Percentiles rank a stretch among this genome's conserved stretches.
phyloP scores from a whole-genome alignment of 805 yeast genomes.

The Kuraishia piskuri region DNA sequence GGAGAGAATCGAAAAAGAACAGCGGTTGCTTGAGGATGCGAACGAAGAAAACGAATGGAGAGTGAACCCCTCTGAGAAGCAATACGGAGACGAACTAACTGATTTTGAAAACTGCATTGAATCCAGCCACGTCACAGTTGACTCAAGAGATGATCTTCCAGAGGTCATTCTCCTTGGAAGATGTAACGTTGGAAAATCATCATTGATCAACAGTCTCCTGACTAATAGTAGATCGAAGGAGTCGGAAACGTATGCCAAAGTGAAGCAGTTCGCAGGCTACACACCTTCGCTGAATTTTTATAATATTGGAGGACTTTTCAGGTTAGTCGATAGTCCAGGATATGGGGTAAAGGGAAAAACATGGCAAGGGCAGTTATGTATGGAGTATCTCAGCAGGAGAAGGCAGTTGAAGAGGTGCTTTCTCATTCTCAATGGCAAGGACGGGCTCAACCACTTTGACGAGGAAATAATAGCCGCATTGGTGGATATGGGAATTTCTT shows the following conservation, averaged over 20 bases:
- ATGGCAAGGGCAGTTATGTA: constrained; percentile 62
- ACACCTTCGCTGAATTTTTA: constrained; percentile 64
- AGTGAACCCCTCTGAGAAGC: constrained; percentile 7
- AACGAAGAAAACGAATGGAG: constrained; percentile 3
- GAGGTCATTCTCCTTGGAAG: constrained; percentile 74
- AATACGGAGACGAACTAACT: constrained; percentile 1
- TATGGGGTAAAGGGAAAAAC: constrained; percentile 66
- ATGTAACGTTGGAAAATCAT: constrained; percentile 83
- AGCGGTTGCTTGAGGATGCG: constrained; percentile 11
- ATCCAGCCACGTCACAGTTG: constrained; percentile 15
- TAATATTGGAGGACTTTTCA: constrained; percentile 52
- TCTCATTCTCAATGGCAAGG: constrained; percentile 50
- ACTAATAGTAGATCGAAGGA: constrained; percentile 25
- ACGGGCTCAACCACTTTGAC: constrained; percentile 56
- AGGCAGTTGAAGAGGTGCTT: constrained; percentile 48
- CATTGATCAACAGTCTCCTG: constrained; percentile 56
- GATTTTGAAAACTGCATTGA: constrained; percentile 3
- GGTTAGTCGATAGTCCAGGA: constrained; percentile 84
- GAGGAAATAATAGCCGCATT: constrained; percentile 40
- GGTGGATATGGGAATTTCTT: constrained; percentile 48
- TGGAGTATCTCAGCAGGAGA: constrained; percentile 52
- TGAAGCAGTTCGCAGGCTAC: constrained; percentile 26
- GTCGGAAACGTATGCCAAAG: constrained; percentile 33
- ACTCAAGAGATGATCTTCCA: constrained; percentile 36
- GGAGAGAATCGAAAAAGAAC: constrained; percentile 15